Evolutionary conservation across 2,329 filamentous ascomycete species (phyloP), one percentile per base, ranked within the genome.

Genomic region (Atkinsonella texensis): DNA sequence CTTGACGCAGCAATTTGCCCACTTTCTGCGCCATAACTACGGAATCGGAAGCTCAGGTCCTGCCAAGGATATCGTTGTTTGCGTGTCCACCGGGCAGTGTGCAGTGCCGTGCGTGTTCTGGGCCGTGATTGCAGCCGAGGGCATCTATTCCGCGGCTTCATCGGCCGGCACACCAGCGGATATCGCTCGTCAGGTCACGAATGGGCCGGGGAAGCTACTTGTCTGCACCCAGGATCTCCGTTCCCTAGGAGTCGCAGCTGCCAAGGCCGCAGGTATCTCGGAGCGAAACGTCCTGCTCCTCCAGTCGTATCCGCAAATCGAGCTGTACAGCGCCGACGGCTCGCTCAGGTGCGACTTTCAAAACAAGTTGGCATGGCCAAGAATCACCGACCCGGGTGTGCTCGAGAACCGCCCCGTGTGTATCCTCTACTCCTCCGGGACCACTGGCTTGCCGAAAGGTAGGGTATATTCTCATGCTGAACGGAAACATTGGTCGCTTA

Each of bases 71-170:
- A 73, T 81, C 4, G 74, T 81, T 13, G 74, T 80, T 4, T 70
- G 74, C 17, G 73, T 82, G 31, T 78, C 75, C 1, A 73, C 74
- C 0, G 80, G 80, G 2, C 75, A 82, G 56, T 73, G 73, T 45
- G 67, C 80, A 5, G 66, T 82, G 0, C 72, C 77, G 0, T 68
- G 73, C 12, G 56, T 79, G 1, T 77, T 79, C 58, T 82, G 72
- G 55, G 75, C 73, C 13, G 72, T 80, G 49, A 68, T 83, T 45
- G 79, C 76, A 3, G 77, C 79, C 2, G 79, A 74, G 1, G 80
- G 78, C 17, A 71, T 83, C 28, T 83, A 79, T 57, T 77, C 76
- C 7, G 74, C 76, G 5, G 76, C 76, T 0, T 75, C 71, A 46
- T 68, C 76, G 0, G 68, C 71, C 0, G 73, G 70, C 5, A 79